Base-by-base conservation (phyloP, 1,284 basidiomycete genomes). In the Neolentinus lepideus region DNA sequence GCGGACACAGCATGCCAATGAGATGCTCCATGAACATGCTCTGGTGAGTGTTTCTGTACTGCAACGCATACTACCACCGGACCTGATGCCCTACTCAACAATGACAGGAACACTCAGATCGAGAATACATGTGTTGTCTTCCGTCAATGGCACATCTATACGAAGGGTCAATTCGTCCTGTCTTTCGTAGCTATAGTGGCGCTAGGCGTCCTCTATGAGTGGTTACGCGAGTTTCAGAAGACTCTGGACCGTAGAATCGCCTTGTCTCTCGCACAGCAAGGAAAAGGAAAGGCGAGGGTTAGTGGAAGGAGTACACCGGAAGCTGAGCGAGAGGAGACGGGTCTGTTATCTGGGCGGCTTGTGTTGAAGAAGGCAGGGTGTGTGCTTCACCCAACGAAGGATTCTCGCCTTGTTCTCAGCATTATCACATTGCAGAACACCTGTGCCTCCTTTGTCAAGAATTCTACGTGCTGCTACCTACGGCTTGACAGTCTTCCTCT, bases 51-150 rank as follows among this genome's bases (percentile, higher is more conserved):
- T 36, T 19, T 9, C 24, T 33, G 21, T n/a, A 6, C 25, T 48
- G 21, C 16, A 14, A n/a, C 26, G 25, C 47, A 14, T 14, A 21
- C n/a, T n/a, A n/a, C n/a, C n/a, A 43, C 6, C 16, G n/a, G 8
- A 31, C 8, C 38, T 51, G 6, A 21, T 22, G 11, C 8, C 46
- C 4, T 55, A 8, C n/a, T 47, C 27, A 22, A 25, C 53, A 29
- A 25, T 27, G 2, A 33, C 50, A 84, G 83, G 87, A 90, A 90
- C 69, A 87, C 84, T 47, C 80, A 89, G 56, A 80, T 88, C 63
- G 68, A 80, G 63, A 75, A 90, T 68, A 90, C 87, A 46, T 90
- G 87, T 70, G 74, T 90, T 68, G 82, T 90, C 69, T 90, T 90
- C 71, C 71, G 66, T 19, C 74, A 76, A 58, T 90, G 88, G 88